A percentile compares a stretch with the other conserved stretches of the same genome.
Evolutionary conservation across 148 eudicot species (phyloP).

Genomic region (Nepenthes gracilis): DNA sequence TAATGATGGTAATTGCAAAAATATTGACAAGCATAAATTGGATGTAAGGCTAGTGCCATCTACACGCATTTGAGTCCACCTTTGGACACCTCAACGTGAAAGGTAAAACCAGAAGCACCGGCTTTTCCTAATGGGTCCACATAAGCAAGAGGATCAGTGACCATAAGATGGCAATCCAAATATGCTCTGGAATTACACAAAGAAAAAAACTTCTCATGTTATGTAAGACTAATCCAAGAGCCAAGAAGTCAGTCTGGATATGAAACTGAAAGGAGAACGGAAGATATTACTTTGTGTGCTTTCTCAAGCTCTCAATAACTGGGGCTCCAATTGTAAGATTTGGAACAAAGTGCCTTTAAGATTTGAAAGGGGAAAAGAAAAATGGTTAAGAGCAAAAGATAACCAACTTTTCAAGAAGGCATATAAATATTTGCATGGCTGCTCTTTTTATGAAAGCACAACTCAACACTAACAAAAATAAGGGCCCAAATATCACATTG

Average conservation of each 20-base stretch:
- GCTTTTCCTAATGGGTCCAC: constrained; percentile 93
- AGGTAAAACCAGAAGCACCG: constrained; percentile 98
- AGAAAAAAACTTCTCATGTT: not conserved
- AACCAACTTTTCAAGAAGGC: not conserved
- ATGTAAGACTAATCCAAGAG: not conserved
- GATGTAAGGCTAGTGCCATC: not conserved
- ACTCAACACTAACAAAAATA: too few relatives aligned
- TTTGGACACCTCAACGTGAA: constrained; percentile 80
- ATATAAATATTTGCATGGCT: too few relatives aligned
- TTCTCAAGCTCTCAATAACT: constrained; percentile 85
- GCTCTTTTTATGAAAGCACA: too few relatives aligned
- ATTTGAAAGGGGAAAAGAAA: constrained; percentile 2
- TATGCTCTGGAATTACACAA: constrained; percentile 48
- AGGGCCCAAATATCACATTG: too few relatives aligned
- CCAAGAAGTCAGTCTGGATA: not conserved
- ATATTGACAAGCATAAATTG: not conserved
- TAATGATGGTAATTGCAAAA: not conserved
- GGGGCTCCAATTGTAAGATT: constrained; percentile 98
- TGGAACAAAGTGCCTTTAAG: constrained; percentile 84
- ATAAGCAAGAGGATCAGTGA: constrained; percentile 85
- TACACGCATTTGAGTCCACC: constrained; percentile 25
- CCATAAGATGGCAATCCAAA: constrained; percentile 99
- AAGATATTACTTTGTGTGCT: constrained; percentile 61
- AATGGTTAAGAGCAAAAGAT: not conserved
- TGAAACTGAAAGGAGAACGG: constrained; percentile 1